Percentiles rank a stretch among this genome's conserved stretches.
phyloP scores from a whole-genome alignment of 257 asterid species.

The Cordia subcordata region DNA sequence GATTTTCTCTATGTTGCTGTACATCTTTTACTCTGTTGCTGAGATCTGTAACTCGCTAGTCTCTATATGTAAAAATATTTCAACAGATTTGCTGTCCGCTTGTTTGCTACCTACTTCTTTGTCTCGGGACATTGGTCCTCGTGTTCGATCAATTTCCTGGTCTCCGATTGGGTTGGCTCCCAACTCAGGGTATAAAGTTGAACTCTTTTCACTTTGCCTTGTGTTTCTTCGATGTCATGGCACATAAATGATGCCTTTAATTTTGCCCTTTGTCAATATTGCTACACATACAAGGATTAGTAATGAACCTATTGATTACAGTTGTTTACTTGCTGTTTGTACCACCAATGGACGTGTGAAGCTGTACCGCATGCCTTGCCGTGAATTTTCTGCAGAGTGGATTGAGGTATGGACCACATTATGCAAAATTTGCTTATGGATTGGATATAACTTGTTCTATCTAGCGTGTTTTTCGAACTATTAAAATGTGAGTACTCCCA shows the following conservation, averaged over 20 bases:
- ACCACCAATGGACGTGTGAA: slow-evolving; percentile 69
- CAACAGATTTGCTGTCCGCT: slow-evolving; percentile 54
- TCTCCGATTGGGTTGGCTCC: slow-evolving; percentile 83
- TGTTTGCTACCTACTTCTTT: slow-evolving; percentile 60
- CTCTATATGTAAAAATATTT: slow-evolving; percentile 9
- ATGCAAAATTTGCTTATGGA: neutral
- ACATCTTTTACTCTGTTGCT: too few species aligned
- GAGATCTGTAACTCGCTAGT: neutral
- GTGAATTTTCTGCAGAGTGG: slow-evolving; percentile 81
- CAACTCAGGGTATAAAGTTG: slow-evolving; percentile 60
- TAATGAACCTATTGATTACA: slow-evolving; percentile 19
- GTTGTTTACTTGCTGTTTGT: slow-evolving; percentile 94
- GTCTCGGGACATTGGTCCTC: slow-evolving; percentile 59
- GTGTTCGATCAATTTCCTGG: slow-evolving; percentile 88
- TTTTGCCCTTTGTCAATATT: neutral
- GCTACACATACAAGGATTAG: neutral
- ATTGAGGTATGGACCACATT: slow-evolving; percentile 49
- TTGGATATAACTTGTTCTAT: too few species aligned
- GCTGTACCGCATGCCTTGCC: slow-evolving; percentile 67
- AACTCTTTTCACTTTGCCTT: neutral
- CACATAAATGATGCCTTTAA: neutral
- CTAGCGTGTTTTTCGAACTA: too few species aligned
- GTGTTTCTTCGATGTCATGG: neutral
- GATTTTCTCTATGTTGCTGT: neutral
- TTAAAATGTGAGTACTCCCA: neutral